Percentiles rank a stretch among this genome's conserved stretches.
Conservation (phyloP, 768 basidiomycete species). For the Lentinus tigrinus region DNA sequence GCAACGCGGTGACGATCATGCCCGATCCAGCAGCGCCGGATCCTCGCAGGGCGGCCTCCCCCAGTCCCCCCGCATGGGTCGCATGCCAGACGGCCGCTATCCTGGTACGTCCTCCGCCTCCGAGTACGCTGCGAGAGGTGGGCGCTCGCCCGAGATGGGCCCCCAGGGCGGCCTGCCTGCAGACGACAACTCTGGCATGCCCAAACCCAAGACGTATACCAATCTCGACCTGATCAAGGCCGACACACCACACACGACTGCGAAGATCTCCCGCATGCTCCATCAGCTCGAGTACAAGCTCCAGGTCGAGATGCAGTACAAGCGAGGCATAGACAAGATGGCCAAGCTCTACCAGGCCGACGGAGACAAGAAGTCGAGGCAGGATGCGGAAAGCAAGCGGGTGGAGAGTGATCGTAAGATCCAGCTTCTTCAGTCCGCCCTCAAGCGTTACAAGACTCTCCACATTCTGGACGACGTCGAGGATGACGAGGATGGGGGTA, state of each 20-base stretch:
- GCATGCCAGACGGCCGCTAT: constrained; percentile 12
- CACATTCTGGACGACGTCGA: constrained; percentile 88
- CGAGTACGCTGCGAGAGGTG: constrained; percentile 18
- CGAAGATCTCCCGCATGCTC: constrained; percentile 96
- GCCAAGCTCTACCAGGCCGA: constrained; percentile 93
- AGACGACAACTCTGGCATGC: constrained; percentile 36
- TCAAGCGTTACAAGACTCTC: constrained; percentile 95
- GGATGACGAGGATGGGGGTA: constrained; percentile 80
- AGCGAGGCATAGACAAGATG: constrained; percentile 99
- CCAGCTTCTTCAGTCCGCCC: constrained; percentile 84
- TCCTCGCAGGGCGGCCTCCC: constrained; percentile 21
- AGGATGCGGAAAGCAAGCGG: constrained; percentile 90
- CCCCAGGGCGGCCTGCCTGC: constrained; percentile 25
- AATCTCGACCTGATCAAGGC: constrained; percentile 96
- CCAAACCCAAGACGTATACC: constrained; percentile 67
- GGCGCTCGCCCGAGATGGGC: constrained; percentile 25
- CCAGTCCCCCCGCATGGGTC: constrained; percentile 21
- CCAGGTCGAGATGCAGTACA: constrained; percentile 97
- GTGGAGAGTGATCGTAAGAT: constrained; percentile 97
- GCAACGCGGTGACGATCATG: constrained; percentile 54
- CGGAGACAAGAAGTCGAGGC: constrained; percentile 93
- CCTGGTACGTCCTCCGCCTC: constrained; percentile 18
- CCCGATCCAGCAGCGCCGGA: constrained; percentile 45
- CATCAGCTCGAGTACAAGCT: constrained; percentile 99
- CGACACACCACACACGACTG: constrained; percentile 93